These are phyloP conservation scores for Larix kaempferi DNA, from an alignment of 75 land plant genomes.

Conservation along the genomic window DNA sequence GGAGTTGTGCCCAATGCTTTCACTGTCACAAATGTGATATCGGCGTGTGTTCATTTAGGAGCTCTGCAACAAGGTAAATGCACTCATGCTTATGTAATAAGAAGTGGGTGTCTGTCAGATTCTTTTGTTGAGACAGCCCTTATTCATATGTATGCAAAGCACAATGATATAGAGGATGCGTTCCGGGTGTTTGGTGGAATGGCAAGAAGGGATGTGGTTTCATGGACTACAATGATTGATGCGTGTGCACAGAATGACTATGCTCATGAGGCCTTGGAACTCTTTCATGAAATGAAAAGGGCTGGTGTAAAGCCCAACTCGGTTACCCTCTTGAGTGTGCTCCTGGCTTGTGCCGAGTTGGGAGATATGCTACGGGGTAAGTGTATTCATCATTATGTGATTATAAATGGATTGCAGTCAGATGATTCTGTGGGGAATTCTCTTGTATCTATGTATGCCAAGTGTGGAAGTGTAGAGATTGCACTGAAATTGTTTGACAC, in stretches of 20 bases:
- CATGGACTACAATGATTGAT: conserved; percentile 16
- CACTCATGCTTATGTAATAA: conserved; percentile 12
- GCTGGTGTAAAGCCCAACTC: conserved; percentile 11
- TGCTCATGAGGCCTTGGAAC: conserved; percentile 11
- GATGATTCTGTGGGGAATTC: conserved; percentile 7
- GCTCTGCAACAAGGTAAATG: conserved; percentile 12
- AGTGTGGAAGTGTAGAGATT: background rate
- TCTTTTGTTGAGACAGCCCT: conserved; percentile 11
- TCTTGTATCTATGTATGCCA: conserved; percentile 4
- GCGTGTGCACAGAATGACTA: conserved; percentile 14
- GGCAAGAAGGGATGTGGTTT: conserved; percentile 4
- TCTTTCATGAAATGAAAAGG: conserved; percentile 6
- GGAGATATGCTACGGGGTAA: conserved; percentile 18
- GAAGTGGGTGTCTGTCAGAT: conserved; percentile 6
- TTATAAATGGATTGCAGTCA: background rate
- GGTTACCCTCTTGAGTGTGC: background rate
- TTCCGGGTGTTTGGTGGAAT: conserved; percentile 6
- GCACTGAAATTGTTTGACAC: conserved; percentile 18
- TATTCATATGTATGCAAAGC: conserved; percentile 18
- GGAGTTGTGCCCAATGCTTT: conserved; percentile 26
- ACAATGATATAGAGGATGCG: conserved; percentile 14
- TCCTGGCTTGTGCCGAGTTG: conserved; percentile 16
- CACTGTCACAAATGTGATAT: conserved; percentile 35
- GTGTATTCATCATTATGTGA: conserved; percentile 13
- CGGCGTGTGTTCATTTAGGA: too few species aligned